Evolutionary conservation across 139 green algal species (phyloP).

Genomic region (Chlamydomonas sphaeroides): DNA sequence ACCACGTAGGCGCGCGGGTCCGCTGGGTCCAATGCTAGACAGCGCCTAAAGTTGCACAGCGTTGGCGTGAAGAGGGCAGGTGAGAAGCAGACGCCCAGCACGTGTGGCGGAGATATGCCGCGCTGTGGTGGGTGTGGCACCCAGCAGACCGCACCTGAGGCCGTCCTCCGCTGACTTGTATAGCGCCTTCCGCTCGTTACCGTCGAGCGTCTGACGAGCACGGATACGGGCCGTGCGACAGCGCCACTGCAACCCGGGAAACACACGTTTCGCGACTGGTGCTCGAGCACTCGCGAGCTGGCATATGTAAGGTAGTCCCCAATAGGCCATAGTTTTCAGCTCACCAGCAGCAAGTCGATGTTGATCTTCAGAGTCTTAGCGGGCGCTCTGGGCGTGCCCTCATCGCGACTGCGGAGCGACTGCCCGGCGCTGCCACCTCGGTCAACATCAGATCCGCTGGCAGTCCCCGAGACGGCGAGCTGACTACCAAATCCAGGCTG

Average conservation of each 20-base stretch:
- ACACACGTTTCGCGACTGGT: background rate
- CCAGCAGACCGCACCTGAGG: background rate
- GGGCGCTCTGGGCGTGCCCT: no score
- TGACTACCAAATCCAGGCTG: no score
- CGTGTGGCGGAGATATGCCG: constrained; percentile 26
- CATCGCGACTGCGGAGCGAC: no score
- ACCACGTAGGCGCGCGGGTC: constrained; percentile 93
- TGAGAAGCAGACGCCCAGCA: constrained; percentile 31
- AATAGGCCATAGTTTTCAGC: background rate
- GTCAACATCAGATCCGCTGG: background rate
- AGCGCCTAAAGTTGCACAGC: constrained; percentile 55
- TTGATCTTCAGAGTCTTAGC: constrained; percentile 86
- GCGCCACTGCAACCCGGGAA: constrained; percentile 11
- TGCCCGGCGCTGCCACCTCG: no score
- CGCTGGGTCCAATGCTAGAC: constrained; percentile 74
- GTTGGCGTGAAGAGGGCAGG: constrained; percentile 20
- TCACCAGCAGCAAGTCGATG: constrained; percentile 77
- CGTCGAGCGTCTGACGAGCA: background rate
- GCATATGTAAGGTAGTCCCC: background rate
- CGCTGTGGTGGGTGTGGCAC: constrained; percentile 54
- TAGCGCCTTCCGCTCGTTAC: background rate
- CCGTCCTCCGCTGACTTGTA: background rate
- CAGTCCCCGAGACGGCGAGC: background rate
- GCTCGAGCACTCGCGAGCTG: background rate
- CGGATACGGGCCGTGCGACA: constrained; percentile 18